Conservation (phyloP, 257 asterid species). For the Ehretia macrophylla region DNA sequence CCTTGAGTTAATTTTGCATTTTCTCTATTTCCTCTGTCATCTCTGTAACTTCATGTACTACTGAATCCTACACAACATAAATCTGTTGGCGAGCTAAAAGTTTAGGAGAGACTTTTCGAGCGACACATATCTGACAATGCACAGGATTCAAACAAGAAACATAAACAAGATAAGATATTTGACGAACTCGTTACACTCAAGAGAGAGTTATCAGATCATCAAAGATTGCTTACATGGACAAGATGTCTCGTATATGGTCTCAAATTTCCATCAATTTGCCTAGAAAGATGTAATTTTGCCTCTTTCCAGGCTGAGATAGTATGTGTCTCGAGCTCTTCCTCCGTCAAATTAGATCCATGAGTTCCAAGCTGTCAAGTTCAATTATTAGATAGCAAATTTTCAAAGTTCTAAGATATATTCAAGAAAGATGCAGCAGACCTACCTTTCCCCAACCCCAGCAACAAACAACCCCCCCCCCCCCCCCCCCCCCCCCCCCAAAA, state of each 20-base stretch:
- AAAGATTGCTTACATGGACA: constrained; percentile 57
- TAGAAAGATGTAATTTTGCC: constrained; percentile 46
- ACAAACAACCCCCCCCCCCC: no score
- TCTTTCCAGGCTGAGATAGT: constrained; percentile 86
- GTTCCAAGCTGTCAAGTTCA: constrained; percentile 56
- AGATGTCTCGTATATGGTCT: constrained; percentile 45
- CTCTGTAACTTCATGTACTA: no score
- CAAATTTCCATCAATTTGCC: constrained; percentile 44
- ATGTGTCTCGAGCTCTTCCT: constrained; percentile 87
- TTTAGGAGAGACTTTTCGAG: no score
- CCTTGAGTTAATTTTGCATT: no score
- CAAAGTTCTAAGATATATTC: neutral
- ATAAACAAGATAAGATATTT: no score
- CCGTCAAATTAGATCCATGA: constrained; percentile 78
- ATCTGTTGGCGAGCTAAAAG: no score
- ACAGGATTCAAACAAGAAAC: no score
- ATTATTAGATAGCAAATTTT: constrained; percentile 3
- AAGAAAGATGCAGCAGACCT: neutral
- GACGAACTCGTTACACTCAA: neutral
- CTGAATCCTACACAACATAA: no score
- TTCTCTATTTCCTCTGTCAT: no score
- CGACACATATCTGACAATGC: no score
- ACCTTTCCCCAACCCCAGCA: neutral
- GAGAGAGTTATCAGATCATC: constrained; percentile 8
- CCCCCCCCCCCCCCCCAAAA: no score